A percentile compares a stretch with the other conserved stretches of the same genome.
These are phyloP conservation scores for Allantophomopsis lycopodina DNA, from an alignment of 2,329 filamentous ascomycete species.

Conservation along the genomic window DNA sequence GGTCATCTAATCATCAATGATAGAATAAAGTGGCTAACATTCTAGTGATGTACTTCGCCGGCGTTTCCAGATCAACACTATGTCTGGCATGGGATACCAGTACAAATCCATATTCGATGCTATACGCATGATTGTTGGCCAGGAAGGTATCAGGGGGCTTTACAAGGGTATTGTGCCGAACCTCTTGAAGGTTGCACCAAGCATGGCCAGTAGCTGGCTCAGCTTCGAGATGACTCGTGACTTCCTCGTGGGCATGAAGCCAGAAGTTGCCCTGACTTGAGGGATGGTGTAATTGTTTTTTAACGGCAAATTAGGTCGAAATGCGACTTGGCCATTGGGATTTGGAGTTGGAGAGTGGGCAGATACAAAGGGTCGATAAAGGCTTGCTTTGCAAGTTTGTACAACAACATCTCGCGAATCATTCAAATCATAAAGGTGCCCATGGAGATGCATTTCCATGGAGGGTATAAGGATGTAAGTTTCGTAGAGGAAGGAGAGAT, in stretches of 20 bases:
- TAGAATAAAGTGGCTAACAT: slow-evolving; percentile 11
- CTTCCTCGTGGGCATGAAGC: slow-evolving; percentile 54
- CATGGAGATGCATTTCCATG: too few species aligned
- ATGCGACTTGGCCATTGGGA: too few species aligned
- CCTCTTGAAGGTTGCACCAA: slow-evolving; percentile 89
- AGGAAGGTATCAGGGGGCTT: slow-evolving; percentile 74
- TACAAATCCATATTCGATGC: slow-evolving; percentile 84
- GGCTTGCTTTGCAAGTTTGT: too few species aligned
- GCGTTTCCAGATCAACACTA: slow-evolving; percentile 96
- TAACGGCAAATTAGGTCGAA: too few species aligned
- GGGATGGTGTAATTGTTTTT: too few species aligned
- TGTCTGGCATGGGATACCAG: slow-evolving; percentile 95
- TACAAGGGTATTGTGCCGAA: slow-evolving; percentile 97
- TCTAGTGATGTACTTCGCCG: slow-evolving; percentile 76
- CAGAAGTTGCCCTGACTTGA: slow-evolving; percentile 12
- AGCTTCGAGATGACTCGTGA: slow-evolving; percentile 93
- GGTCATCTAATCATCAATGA: slow-evolving; percentile 22
- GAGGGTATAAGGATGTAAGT: too few species aligned
- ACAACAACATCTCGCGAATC: too few species aligned
- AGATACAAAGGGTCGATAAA: too few species aligned
- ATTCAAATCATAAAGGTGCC: too few species aligned
- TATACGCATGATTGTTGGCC: slow-evolving; percentile 62
- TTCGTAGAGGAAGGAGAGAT: too few species aligned
- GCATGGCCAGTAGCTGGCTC: slow-evolving; percentile 97
- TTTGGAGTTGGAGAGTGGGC: too few species aligned